Conservation (phyloP, 768 basidiomycete species). For the Mycena kentingensis region DNA sequence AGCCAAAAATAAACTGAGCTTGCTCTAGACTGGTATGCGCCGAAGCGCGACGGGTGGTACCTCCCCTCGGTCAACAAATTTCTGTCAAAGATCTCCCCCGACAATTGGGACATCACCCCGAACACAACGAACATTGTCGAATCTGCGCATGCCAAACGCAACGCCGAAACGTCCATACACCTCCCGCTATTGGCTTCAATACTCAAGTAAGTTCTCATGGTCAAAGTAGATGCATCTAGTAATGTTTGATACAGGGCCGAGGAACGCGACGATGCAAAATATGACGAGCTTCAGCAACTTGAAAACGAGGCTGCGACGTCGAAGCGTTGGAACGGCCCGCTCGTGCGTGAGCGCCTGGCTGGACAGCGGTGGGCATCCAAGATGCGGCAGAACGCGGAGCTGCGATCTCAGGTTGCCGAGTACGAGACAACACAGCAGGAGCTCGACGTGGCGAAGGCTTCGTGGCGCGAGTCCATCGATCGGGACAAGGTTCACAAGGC, state of each 20-base stretch:
- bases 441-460: background rate
- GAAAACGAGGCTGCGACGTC: background rate
- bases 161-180: conserved; percentile 17
- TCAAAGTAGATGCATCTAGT: background rate
- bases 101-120: conserved; percentile 16
- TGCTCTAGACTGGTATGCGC: conserved; percentile 22
- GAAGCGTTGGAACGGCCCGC: background rate
- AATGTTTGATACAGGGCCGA: background rate
- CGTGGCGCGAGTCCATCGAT: background rate
- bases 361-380: background rate
- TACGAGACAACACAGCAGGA: background rate
- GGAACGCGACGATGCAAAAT: background rate
- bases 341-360: background rate
- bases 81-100: conserved; percentile 13
- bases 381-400: background rate
- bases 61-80: conserved; percentile 20
- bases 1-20: background rate
- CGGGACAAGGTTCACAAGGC: background rate
- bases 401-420: background rate
- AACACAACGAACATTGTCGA: conserved; percentile 24
- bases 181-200: conserved; percentile 13
- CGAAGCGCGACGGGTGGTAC: conserved; percentile 14
- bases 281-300: background rate
- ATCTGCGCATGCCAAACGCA: conserved; percentile 13
- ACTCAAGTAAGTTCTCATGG: background rate